Evolutionary conservation across 192 early-diverging fungal species (phyloP).

Genomic region (Coemansia sp.): DNA sequence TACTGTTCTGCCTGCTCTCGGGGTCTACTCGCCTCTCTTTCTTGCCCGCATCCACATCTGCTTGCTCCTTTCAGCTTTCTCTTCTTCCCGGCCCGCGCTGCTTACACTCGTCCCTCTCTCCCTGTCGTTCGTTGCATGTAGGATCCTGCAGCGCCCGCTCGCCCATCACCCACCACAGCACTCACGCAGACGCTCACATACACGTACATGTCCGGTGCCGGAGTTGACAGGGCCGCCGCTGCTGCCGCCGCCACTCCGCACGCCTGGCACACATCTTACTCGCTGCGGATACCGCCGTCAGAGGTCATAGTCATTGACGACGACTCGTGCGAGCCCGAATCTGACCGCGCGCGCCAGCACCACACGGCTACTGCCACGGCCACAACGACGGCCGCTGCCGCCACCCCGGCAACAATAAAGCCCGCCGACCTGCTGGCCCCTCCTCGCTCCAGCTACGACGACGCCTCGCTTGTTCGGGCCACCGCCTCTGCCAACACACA

Average conservation of each 20-base stretch:
- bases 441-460: not conserved
- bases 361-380: constrained; percentile 2
- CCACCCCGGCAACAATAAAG: constrained; percentile 2
- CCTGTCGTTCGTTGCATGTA: not conserved
- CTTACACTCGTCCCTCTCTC: not conserved
- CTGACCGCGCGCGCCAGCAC: constrained; percentile 3
- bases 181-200: constrained; percentile 2
- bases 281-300: constrained; percentile 15
- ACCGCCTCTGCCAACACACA: constrained; percentile 9
- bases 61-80: not conserved
- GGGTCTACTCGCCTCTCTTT: not conserved
- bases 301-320: constrained; percentile 44
- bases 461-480: not conserved
- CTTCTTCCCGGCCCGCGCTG: not conserved
- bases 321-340: constrained; percentile 37
- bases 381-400: not conserved
- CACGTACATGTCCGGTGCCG: constrained; percentile 24
- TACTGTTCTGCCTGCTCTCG: constrained; percentile 1
- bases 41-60: not conserved
- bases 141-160: not conserved
- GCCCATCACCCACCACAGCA: not conserved
- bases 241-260: constrained; percentile 12
- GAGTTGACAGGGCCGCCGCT: constrained; percentile 18
- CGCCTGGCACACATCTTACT: constrained; percentile 30
- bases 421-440: not conserved